Evolutionary conservation across 257 asterid genomes (phyloP), one percentile per base, ranked within the genome.

Genomic region (Ilex asprella): DNA sequence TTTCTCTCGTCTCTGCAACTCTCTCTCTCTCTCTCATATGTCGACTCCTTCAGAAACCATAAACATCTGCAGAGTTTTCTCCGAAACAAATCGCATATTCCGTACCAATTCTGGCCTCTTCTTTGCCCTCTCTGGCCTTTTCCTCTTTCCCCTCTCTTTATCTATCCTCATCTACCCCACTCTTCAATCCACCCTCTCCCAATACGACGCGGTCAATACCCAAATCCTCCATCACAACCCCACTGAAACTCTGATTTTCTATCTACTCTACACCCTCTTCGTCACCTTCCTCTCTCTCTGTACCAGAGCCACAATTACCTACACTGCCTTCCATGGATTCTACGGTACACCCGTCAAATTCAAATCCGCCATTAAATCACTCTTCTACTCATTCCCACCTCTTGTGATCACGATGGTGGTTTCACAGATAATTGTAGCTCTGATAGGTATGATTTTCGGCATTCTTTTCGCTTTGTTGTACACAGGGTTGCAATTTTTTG

Each of bases 81-180:
- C 86, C 55, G 86, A 85, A 68, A 70, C 96, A 15, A 78, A 76
- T 56, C 76, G 82, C 57, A 70, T 86, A 59, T 72, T 88, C 78
- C 74, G 56, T 53, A 73, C 94, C 29, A 91, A 82, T 82, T 68
- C 84, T 30, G 75, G 82, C 76, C 94, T 82, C 31, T 91, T 81
- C 72, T 58, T 74, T 15, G 84, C 88, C 58, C 85, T 91, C 3
- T 75, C 95, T 0, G 70, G 79, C 30, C 68, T 81, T 75, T 86
- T 87, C 76, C 74, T 91, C 65, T 65, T 87, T 21, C 96, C 98
- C 12, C 62, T 67, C 35, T 79, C 87, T 50, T 30, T 82, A 14
- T 93, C 94, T 16, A 39, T 77, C 59, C 61, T 71, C 53, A 29
- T 81, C 21, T 81, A 71, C 85, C 76, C 81, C 2, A 82, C 81